phyloP scores from a whole-genome alignment of 2,329 filamentous ascomycete genomes.

The Fusarium continuum region DNA sequence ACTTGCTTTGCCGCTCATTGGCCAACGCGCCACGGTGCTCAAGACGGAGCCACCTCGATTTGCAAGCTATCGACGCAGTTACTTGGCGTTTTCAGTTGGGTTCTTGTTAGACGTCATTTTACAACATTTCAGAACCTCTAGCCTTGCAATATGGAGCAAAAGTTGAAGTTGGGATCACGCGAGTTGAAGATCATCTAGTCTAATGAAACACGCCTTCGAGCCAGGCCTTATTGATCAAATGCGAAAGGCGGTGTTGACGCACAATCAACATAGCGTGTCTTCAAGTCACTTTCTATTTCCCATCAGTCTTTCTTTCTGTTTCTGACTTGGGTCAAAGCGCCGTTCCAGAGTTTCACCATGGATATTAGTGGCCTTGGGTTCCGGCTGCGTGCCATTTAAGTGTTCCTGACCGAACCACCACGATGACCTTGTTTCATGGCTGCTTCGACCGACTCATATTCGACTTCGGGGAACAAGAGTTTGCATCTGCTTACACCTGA shows the following conservation, averaged over 20 bases:
- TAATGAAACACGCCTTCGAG: slow-evolving; percentile 7
- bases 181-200: slow-evolving; percentile 18
- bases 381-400: slow-evolving; percentile 8
- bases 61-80: neutral
- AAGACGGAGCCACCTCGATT: neutral
- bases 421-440: neutral
- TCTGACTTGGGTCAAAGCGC: slow-evolving; percentile 40
- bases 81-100: neutral
- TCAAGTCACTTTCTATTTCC: slow-evolving; percentile 13
- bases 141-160: neutral
- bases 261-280: slow-evolving; percentile 6
- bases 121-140: slow-evolving; percentile 4
- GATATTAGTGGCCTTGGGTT: slow-evolving; percentile 30
- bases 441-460: slow-evolving; percentile 7
- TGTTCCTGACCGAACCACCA: slow-evolving; percentile 11
- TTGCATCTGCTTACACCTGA: slow-evolving; percentile 16
- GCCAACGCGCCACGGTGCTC: neutral
- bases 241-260: neutral
- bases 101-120: neutral
- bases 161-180: slow-evolving; percentile 10
- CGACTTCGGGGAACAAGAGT: neutral
- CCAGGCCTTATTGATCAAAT: slow-evolving; percentile 6
- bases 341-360: slow-evolving; percentile 40
- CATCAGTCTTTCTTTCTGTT: slow-evolving; percentile 13
- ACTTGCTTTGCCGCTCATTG: slow-evolving; percentile 14